These are phyloP conservation scores for Suillus discolor DNA, from an alignment of 768 basidiomycete genomes.

Conservation along the genomic window DNA sequence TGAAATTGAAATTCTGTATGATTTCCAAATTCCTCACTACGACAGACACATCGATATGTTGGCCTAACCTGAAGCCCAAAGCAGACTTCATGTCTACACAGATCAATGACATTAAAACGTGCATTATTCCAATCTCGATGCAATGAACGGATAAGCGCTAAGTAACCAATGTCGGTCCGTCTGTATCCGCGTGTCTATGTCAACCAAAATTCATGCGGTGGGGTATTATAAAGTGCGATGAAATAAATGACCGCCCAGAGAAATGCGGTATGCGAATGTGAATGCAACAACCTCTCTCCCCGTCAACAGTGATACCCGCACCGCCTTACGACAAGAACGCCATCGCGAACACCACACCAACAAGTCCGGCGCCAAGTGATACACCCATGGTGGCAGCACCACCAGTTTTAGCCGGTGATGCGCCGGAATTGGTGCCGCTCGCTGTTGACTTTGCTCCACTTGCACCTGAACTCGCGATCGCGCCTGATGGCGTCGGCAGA, in stretches of 20 bases:
- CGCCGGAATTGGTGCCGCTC: slow-evolving; percentile 12
- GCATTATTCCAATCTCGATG: slow-evolving; percentile 1
- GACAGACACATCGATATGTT: no score
- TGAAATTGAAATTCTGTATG: no score
- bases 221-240: no score
- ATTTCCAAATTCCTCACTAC: no score
- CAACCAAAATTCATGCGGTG: neutral
- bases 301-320: neutral
- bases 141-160: slow-evolving; percentile 1
- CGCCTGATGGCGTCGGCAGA: slow-evolving; percentile 17
- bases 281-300: neutral
- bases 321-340: slow-evolving; percentile 35
- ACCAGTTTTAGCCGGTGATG: slow-evolving; percentile 17
- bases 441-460: neutral
- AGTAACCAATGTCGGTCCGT: neutral
- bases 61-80: no score
- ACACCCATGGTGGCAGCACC: slow-evolving; percentile 24
- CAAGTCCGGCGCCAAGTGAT: slow-evolving; percentile 33
- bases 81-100: neutral
- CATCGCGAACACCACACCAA: slow-evolving; percentile 37
- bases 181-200: neutral
- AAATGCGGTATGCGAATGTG: neutral
- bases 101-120: neutral
- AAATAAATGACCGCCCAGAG: neutral
- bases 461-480: neutral